Evolutionary conservation across 371 early-diverging fungal genomes (phyloP).

Genomic region (Rhizopus delemar): DNA sequence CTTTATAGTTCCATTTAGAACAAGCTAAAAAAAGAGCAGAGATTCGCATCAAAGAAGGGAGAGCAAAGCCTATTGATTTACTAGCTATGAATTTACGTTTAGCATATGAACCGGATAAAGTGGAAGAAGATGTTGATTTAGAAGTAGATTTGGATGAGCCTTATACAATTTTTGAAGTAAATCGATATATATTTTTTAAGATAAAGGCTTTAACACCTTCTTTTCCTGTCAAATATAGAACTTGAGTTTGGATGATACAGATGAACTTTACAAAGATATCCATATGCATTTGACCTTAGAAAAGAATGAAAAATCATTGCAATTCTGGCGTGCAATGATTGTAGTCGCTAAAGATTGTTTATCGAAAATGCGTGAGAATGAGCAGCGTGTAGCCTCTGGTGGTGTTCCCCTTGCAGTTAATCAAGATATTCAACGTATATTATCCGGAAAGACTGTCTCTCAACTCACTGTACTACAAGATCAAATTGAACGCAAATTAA

Average conservation of each 20-base stretch:
- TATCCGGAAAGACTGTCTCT: constrained; percentile 71
- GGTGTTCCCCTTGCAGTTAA: constrained; percentile 50
- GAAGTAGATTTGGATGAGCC: constrained; percentile 89
- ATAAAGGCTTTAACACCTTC: not conserved
- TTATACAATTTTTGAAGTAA: constrained; percentile 78
- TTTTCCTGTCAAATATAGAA: constrained; percentile 34
- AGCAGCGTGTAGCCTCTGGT: constrained; percentile 28
- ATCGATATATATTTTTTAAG: constrained; percentile 5
- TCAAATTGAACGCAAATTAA: constrained; percentile 75
- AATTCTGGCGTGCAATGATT: constrained; percentile 86
- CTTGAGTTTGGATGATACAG: constrained; percentile 65
- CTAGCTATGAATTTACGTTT: constrained; percentile 86
- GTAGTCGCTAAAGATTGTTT: constrained; percentile 80
- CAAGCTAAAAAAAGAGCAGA: constrained; percentile 91
- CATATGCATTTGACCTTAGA: constrained; percentile 85
- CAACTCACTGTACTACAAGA: constrained; percentile 72
- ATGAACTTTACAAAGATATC: constrained; percentile 82
- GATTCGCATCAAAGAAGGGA: constrained; percentile 83
- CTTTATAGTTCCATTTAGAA: constrained; percentile 73
- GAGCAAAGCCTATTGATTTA: constrained; percentile 92
- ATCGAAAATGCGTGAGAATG: constrained; percentile 45
- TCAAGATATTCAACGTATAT: constrained; percentile 68
- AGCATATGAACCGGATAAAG: constrained; percentile 70
- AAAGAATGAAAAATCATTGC: constrained; percentile 66
- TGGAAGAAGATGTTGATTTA: constrained; percentile 70